Percentiles rank a stretch among this genome's conserved stretches.
phyloP scores from a whole-genome alignment of 2,329 filamentous ascomycete species.

The Metarhizium album region DNA sequence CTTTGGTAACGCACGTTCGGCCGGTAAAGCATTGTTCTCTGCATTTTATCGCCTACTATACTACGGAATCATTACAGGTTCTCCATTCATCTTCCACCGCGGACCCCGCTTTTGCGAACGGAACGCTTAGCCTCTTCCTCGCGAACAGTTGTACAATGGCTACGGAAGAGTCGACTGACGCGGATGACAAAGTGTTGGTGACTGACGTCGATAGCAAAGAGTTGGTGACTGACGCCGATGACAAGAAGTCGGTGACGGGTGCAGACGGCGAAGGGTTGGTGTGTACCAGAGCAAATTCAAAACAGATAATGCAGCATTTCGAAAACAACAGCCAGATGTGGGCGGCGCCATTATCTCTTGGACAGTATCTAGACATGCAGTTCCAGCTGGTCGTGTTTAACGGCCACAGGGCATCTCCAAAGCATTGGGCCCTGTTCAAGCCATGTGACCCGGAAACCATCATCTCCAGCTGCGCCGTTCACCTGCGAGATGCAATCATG shows the following conservation, averaged over 20 bases:
- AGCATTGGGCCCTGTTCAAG: constrained; percentile 21
- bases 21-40: neutral
- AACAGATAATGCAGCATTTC: constrained; percentile 11
- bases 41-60: neutral
- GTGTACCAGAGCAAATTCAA: constrained; percentile 9
- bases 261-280: constrained; percentile 3
- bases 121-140: neutral
- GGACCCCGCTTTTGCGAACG: neutral
- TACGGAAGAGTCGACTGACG: neutral
- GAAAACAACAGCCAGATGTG: constrained; percentile 11
- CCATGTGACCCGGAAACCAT: constrained; percentile 17
- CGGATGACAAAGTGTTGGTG: constrained; percentile 2
- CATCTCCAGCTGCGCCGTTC: constrained; percentile 23
- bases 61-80: neutral
- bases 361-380: constrained; percentile 10
- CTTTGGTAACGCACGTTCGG: neutral
- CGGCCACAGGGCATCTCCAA: constrained; percentile 1
- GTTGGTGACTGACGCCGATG: too few species aligned
- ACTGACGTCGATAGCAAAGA: too few species aligned
- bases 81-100: neutral
- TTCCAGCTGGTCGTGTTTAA: constrained; percentile 8
- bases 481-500: constrained; percentile 14
- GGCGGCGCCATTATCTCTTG: constrained; percentile 9
- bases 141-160: neutral
- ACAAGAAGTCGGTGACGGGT: too few species aligned